These are phyloP conservation scores for Boechera stricta DNA, from an alignment of 345 rosid species.

Conservation along the genomic window DNA sequence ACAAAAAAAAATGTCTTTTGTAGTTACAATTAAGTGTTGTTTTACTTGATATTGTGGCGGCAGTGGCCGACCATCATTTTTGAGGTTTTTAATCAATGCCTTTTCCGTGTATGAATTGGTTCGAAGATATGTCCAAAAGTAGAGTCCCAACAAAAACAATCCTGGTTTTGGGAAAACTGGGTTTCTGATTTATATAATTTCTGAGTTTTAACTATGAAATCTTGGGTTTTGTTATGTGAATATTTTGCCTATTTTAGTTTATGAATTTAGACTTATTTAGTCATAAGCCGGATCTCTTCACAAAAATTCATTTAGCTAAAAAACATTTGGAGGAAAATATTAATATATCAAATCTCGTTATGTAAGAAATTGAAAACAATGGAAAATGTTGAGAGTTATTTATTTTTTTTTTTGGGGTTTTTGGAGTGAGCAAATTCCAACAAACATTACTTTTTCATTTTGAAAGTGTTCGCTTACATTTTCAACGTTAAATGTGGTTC, in stretches of 20 bases:
- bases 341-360: too few relatives aligned
- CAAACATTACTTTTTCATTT: too few relatives aligned
- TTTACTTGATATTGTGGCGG: conserved; percentile 31
- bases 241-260: background rate
- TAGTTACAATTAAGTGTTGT: background rate
- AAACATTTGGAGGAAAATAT: too few relatives aligned
- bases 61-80: conserved; percentile 43
- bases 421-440: background rate
- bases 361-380: too few relatives aligned
- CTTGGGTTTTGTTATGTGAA: background rate
- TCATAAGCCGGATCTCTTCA: too few relatives aligned
- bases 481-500: background rate
- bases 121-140: conserved; percentile 18
- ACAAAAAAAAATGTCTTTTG: background rate
- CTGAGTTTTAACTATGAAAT: too few relatives aligned
- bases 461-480: background rate
- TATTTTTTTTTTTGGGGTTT: background rate
- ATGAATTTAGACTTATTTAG: background rate
- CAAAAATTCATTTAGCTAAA: too few relatives aligned
- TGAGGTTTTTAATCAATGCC: background rate
- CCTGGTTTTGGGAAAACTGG: conserved; percentile 6
- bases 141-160: conserved; percentile 13
- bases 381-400: too few relatives aligned
- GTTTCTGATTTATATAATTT: background rate
- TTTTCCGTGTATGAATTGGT: conserved; percentile 11